A percentile compares a stretch with the other conserved stretches of the same genome.
Conservation (phyloP, 2,329 filamentous ascomycete species). For the Talaromyces amestolkiae region DNA sequence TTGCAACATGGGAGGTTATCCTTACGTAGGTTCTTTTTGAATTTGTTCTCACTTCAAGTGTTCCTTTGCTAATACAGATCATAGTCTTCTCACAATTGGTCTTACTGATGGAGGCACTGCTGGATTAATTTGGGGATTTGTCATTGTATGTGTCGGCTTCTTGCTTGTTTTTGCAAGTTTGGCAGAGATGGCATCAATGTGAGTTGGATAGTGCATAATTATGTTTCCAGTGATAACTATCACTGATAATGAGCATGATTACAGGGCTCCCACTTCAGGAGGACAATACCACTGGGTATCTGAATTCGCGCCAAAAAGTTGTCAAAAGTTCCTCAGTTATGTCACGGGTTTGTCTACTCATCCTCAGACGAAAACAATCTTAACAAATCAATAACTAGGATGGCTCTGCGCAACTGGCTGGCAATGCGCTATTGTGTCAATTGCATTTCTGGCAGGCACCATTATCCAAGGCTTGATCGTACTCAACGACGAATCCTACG, state of each 20-base stretch:
- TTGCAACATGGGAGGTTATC: slow-evolving; percentile 46
- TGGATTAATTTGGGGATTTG: slow-evolving; percentile 39
- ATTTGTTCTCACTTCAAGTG: neutral
- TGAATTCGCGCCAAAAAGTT: slow-evolving; percentile 44
- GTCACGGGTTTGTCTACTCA: slow-evolving; percentile 35
- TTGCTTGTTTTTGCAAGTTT: slow-evolving; percentile 38
- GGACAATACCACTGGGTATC: slow-evolving; percentile 45
- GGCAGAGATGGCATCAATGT: slow-evolving; percentile 47
- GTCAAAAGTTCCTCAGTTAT: slow-evolving; percentile 47
- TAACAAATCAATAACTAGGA: slow-evolving; percentile 24
- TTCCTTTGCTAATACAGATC: neutral
- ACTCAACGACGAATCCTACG: slow-evolving; percentile 42
- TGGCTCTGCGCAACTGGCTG: slow-evolving; percentile 47
- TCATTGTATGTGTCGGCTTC: slow-evolving; percentile 34
- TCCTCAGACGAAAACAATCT: neutral
- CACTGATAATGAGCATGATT: neutral
- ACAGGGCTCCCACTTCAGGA: slow-evolving; percentile 42
- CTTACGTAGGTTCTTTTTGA: slow-evolving; percentile 33
- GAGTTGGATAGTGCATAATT: slow-evolving; percentile 18
- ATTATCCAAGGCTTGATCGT: slow-evolving; percentile 49
- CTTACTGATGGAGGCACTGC: slow-evolving; percentile 39
- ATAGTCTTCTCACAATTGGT: slow-evolving; percentile 19
- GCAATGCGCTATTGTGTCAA: slow-evolving; percentile 46
- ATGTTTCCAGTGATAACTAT: neutral
- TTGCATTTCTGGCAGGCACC: slow-evolving; percentile 45